Evolutionary conservation across 345 rosid genomes (phyloP).

Genomic region (Salix brachista): DNA sequence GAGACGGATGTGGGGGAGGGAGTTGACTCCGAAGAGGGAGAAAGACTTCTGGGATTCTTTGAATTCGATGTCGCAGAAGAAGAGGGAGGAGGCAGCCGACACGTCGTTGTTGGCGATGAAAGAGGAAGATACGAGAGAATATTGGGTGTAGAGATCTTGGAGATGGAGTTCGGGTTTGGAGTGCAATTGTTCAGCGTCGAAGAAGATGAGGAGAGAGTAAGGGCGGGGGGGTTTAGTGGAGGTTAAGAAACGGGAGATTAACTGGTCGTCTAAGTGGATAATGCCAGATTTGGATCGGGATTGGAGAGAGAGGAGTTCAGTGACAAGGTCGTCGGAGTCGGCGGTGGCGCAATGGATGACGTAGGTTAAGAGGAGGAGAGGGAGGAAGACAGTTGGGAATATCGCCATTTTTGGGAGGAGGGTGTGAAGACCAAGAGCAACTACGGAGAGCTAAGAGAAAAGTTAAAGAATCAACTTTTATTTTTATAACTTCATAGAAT

Average conservation of each 20-base stretch:
- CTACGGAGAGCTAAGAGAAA: too few species aligned
- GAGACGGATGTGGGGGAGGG: constrained; percentile 90
- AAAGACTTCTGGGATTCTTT: constrained; percentile 61
- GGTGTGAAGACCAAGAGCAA: too few species aligned
- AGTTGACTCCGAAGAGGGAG: constrained; percentile 68
- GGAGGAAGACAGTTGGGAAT: background rate
- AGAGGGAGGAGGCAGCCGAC: constrained; percentile 41
- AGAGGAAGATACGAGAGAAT: constrained; percentile 63
- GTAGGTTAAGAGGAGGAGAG: constrained; percentile 28
- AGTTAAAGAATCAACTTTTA: too few species aligned
- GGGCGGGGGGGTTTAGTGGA: constrained; percentile 67
- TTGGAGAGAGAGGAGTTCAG: constrained; percentile 63
- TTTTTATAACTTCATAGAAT: too few species aligned
- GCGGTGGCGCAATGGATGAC: constrained; percentile 17
- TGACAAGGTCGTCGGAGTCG: constrained; percentile 42
- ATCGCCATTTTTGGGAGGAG: constrained; percentile 11
- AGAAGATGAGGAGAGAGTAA: constrained; percentile 73
- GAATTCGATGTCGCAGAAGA: constrained; percentile 84
- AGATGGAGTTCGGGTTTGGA: constrained; percentile 73
- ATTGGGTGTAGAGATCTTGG: constrained; percentile 57
- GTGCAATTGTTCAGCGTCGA: constrained; percentile 72
- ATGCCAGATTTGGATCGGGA: constrained; percentile 59
- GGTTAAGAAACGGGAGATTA: constrained; percentile 68
- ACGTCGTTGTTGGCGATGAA: constrained; percentile 63
- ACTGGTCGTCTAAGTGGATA: constrained; percentile 74